Evolutionary conservation across 352 stramenopile species (phyloP), one percentile per base, ranked within the genome.

Genomic region (Globisporangium splendens): DNA sequence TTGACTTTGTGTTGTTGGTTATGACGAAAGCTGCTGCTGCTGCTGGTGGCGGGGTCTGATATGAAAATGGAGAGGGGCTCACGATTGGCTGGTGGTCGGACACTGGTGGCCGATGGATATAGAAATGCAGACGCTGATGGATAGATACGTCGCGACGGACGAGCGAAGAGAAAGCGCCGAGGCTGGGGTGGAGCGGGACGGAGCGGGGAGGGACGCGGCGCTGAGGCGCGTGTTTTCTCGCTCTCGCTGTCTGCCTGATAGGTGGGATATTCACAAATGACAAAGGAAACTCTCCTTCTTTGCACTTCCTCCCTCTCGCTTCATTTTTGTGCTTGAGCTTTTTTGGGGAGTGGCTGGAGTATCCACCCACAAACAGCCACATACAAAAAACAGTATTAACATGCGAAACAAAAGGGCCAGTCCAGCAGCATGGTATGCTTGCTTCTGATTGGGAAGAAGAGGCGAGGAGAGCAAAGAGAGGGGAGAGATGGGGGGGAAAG

Each of bases 361-460:
- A 44, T 44, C 39, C 39, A 44, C 39, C 17, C 39, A 44, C 10
- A 44, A 35, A n/a, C 39, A 44, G 17, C 11, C 20, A 42, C 33
- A 56, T 56, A 56, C 50, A 56, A 56, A 56, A 39, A 2, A 5
- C 35, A 56, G 46, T 15, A 35, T 35, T 11, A 35, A 48, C 18
- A 48, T 8, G 12, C 39, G 39, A 44, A 47, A 42, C 44, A 24
- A 56, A 48, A 56, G 50, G 50, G 50, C 50, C 50, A 56, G 50
- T 47, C 22, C 18, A 15, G n/a, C 31, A 31, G n/a, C 10, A 8
- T 43, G 2, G 11, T 43, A 2, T 10, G 3, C 2, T 55, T 46
- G 28, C 41, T 55, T 55, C 50, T 55, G 50, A 46, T 55, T 46
- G 50, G 28, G 50, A 20, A 20, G 50, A 35, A 33, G 50, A 18